These are phyloP conservation scores for Tetraselmis striata DNA, from an alignment of 139 green algal genomes.

Conservation along the genomic window DNA sequence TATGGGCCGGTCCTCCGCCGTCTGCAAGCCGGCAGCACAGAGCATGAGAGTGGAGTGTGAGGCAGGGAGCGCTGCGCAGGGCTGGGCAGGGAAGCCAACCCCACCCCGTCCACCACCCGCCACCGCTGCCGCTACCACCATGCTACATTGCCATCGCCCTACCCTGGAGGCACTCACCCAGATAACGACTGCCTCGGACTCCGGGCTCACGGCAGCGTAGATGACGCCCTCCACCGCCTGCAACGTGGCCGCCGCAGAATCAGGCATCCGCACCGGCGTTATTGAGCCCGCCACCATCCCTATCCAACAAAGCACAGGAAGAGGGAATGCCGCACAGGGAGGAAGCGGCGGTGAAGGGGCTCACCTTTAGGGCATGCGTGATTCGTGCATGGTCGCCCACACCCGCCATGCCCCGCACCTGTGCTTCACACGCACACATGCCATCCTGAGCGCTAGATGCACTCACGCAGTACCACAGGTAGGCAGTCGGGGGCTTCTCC, in stretches of 20 bases:
- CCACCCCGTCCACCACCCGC: too few species aligned
- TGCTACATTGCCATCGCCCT: not conserved
- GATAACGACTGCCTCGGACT: not conserved
- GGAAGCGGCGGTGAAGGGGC: too few species aligned
- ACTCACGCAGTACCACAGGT: not conserved
- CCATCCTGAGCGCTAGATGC: not conserved
- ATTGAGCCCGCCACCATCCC: not conserved
- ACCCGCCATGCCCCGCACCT: not conserved
- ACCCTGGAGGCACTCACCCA: not conserved
- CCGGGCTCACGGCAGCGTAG: not conserved
- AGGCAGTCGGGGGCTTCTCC: not conserved
- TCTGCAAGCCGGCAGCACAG: not conserved
- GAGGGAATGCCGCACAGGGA: too few species aligned
- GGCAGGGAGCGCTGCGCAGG: too few species aligned
- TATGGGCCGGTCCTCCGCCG: not conserved
- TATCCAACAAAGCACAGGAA: not conserved
- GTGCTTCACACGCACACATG: not conserved
- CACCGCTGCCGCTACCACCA: too few species aligned
- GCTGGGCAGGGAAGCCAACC: too few species aligned
- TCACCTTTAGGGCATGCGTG: not conserved
- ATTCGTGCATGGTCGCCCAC: not conserved
- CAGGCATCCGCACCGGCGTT: not conserved
- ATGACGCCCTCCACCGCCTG: not conserved
- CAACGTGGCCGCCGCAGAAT: too few species aligned
- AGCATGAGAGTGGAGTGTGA: not conserved